phyloP scores from a whole-genome alignment of 768 basidiomycete genomes.

The Lactarius quietus region DNA sequence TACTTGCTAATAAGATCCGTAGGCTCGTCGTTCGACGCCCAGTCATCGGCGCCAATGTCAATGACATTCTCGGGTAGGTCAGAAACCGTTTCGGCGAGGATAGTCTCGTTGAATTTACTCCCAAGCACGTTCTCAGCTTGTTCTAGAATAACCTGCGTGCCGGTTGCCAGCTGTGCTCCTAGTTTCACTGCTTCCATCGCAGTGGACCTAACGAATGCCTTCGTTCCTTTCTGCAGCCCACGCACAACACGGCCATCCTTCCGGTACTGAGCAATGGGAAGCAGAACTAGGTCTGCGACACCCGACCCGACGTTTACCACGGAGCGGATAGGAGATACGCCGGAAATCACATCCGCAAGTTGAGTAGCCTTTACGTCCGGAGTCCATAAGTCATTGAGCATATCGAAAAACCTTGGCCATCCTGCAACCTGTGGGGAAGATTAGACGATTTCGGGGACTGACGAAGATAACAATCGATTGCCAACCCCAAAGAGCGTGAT shows the following conservation, averaged over 20 bases:
- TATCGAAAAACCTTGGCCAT: constrained; percentile 85
- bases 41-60: constrained; percentile 31
- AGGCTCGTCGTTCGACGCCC: constrained; percentile 44
- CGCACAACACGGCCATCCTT: constrained; percentile 92
- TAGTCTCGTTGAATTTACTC: constrained; percentile 61
- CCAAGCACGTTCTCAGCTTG: constrained; percentile 91
- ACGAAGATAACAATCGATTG: constrained; percentile 17
- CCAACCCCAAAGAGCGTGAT: constrained; percentile 88
- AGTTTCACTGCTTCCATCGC: constrained; percentile 95
- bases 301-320: constrained; percentile 97
- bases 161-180: constrained; percentile 90
- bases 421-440: constrained; percentile 67
- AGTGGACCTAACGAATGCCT: constrained; percentile 89
- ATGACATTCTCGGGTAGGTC: constrained; percentile 29
- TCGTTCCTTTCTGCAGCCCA: constrained; percentile 92
- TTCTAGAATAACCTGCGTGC: constrained; percentile 96
- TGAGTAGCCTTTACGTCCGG: constrained; percentile 99
- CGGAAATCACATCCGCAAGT: constrained; percentile 93
- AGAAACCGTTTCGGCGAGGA: constrained; percentile 65
- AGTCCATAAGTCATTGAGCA: constrained; percentile 97
- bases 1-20: constrained; percentile 77
- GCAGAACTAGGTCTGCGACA: constrained; percentile 89
- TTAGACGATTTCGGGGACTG: neutral
- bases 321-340: constrained; percentile 93
- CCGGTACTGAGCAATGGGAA: constrained; percentile 96